Evolutionary conservation across 495 filamentous ascomycete genomes (phyloP), one percentile per base, ranked within the genome.

Genomic region (Platismatia glauca): DNA sequence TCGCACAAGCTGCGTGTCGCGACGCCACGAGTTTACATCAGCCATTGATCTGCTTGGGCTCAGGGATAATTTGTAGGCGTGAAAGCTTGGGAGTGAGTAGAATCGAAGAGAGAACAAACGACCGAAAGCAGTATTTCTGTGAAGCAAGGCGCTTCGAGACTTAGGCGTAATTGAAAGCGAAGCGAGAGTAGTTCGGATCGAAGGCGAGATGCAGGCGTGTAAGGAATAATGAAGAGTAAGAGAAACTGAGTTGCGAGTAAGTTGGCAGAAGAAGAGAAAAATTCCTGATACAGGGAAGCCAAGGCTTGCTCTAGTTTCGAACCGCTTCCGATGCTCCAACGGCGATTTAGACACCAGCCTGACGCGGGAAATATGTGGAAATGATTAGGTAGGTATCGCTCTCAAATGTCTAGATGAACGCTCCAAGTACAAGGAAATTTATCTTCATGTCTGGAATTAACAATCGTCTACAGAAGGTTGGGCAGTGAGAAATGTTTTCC

Each of bases 1-100:
- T 50, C 46, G 12, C n/a, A 5, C 43, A 60, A 61, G 59, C 20
- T 53, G 34, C 11, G 46, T 53, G 22, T 53, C 31, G 43, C 59
- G 59, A 6, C 44, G 35, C 33, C 46, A 53, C 24, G 46, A 20
- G 4, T 55, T 34, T 16, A 61, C 20, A 37, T 53, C 46, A 27
- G 46, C 52, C 59, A 61, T 50, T 50, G 11, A 50, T 27, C 22
- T 50, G 13, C 46, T 29, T 29, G 46, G 16, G 24, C 12, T 61
- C 18, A 41, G 37, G 13, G 0, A 31, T 41, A n/a, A n/a, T 22
- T 43, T 24, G 35, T 27, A 22, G 13, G 20, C 6, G 18, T 38
- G 4, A 18, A 3, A 15, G 56, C 9, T 27, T 57, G 7, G 20
- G 4, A 39, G 22, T 13, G 11, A 57, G 20, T 24, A 9, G 7